Base-by-base conservation (phyloP, 2,329 filamentous ascomycete species). In the Epichloe baconii region DNA sequence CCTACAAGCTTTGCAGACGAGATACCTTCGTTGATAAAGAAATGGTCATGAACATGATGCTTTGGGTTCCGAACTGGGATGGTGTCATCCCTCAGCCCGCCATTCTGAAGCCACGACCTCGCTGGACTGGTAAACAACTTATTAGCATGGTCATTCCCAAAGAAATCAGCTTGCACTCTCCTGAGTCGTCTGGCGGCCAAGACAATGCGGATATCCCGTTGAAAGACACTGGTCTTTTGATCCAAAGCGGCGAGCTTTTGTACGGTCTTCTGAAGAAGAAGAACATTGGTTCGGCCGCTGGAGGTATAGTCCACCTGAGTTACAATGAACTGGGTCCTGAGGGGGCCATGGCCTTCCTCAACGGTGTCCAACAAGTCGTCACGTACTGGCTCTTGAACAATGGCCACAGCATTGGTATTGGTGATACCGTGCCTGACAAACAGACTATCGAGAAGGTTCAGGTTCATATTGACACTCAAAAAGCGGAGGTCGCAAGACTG, bases 31-130 rank as follows among this genome's bases (percentile, higher is more conserved):
- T 98, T 53, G 85, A 81, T 52, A 90, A 91, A 66, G 86, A 95
- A 59, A 78, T 90, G 65, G 86, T 98, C 57, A 97, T 96, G 89
- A 94, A 96, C 67, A 79, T 95, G 59, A 85, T 98, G 75, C 78
- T 99, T 57, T 98, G 91, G 91, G 89, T 98, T 49, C 93, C 93
- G 19, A 85, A 90, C 51, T 98, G 94, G 94, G 89, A 98, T 69
- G 94, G 94, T 44, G 79, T 94, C 47, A 88, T 98, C 59, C 93
- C 93, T 5, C 81, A 84, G 37, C 93, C 93, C 14, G 89, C 91
- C n/a, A 95, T 99, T 56, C 63, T 95, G 57, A 96, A 95, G 70
- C 93, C 93, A 10, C 78, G 83, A 50, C 89, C 93, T 42, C 83
- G 89, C 59, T 99, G 93, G 93, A 97, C 91, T 48, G 93, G 93